phyloP scores from a whole-genome alignment of 2,329 filamentous ascomycete species.

The Trichoderma oligosporum region DNA sequence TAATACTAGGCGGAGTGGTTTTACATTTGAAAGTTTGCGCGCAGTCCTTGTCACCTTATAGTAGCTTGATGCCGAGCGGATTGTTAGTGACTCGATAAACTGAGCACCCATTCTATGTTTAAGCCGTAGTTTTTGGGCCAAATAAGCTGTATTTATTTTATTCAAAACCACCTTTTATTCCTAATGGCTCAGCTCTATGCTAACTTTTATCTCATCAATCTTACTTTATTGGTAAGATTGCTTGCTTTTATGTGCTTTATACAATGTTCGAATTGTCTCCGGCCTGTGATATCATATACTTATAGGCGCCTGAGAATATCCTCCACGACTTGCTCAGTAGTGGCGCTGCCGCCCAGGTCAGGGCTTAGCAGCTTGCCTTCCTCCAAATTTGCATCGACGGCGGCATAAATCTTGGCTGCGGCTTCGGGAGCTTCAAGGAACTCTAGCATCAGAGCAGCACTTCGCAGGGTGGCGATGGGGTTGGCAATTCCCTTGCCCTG shows the following conservation, averaged over 20 bases:
- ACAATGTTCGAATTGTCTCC: too few relatives aligned
- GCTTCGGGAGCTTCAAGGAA: slow-evolving; percentile 85
- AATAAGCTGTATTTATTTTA: neutral
- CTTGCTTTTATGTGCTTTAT: too few relatives aligned
- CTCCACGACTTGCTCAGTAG: slow-evolving; percentile 78
- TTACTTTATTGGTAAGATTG: neutral
- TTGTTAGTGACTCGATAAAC: too few relatives aligned
- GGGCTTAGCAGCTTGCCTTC: slow-evolving; percentile 80
- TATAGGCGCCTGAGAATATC: slow-evolving; percentile 84
- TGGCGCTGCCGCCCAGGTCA: slow-evolving; percentile 83
- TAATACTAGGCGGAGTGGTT: too few relatives aligned
- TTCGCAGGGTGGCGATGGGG: slow-evolving; percentile 90
- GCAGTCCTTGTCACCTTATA: too few relatives aligned
- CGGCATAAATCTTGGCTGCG: slow-evolving; percentile 83
- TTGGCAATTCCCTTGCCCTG: slow-evolving; percentile 91
- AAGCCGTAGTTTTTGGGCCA: too few relatives aligned
- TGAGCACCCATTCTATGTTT: too few relatives aligned
- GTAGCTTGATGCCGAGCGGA: too few relatives aligned
- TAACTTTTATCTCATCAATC: neutral
- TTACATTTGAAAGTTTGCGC: neutral
- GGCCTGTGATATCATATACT: neutral
- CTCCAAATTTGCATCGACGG: slow-evolving; percentile 84
- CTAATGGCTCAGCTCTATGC: neutral
- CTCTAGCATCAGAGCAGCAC: slow-evolving; percentile 91
- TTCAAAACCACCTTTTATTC: neutral